These are phyloP conservation scores for Albugo laibachii DNA, from an alignment of 352 stramenopile species.

Conservation along the genomic window DNA sequence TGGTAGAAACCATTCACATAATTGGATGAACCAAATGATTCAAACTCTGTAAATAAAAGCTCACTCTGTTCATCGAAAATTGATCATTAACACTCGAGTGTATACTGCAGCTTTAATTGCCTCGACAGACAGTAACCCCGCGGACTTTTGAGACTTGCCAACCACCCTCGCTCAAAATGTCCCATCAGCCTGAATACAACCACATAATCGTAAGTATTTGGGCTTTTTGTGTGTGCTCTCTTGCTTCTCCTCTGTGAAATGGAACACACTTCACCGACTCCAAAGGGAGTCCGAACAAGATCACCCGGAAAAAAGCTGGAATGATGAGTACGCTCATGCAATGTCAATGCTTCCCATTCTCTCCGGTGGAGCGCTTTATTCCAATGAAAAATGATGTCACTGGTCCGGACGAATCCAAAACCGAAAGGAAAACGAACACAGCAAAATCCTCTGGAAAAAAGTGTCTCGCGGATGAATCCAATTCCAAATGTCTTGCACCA, in stretches of 20 bases:
- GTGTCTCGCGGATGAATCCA: slow-evolving; percentile 38
- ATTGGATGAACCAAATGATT: too few relatives aligned
- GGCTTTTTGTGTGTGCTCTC: too few relatives aligned
- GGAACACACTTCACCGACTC: slow-evolving; percentile 21
- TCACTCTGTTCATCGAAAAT: too few relatives aligned
- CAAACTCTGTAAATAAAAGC: too few relatives aligned
- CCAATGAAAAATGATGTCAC: slow-evolving; percentile 11
- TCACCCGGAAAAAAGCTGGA: slow-evolving; percentile 11
- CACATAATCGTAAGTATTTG: too few relatives aligned
- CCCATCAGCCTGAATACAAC: too few relatives aligned
- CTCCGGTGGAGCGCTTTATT: slow-evolving; percentile 9
- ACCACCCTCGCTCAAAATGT: too few relatives aligned
- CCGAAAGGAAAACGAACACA: slow-evolving; percentile 45
- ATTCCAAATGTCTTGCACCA: slow-evolving; percentile 26
- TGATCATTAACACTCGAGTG: too few relatives aligned
- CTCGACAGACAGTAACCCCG: too few relatives aligned
- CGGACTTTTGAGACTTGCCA: too few relatives aligned
- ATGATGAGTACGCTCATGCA: slow-evolving; percentile 11
- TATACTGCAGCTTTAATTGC: too few relatives aligned
- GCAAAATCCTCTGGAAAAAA: slow-evolving; percentile 34
- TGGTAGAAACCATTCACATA: too few relatives aligned
- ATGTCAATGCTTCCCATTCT: slow-evolving; percentile 12
- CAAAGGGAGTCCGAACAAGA: slow-evolving; percentile 49
- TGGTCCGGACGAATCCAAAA: slow-evolving; percentile 28
- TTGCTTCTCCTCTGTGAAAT: slow-evolving; percentile 4